Base-by-base conservation (phyloP, 2,329 filamentous ascomycete genomes). In the Simplicillium sp. region DNA sequence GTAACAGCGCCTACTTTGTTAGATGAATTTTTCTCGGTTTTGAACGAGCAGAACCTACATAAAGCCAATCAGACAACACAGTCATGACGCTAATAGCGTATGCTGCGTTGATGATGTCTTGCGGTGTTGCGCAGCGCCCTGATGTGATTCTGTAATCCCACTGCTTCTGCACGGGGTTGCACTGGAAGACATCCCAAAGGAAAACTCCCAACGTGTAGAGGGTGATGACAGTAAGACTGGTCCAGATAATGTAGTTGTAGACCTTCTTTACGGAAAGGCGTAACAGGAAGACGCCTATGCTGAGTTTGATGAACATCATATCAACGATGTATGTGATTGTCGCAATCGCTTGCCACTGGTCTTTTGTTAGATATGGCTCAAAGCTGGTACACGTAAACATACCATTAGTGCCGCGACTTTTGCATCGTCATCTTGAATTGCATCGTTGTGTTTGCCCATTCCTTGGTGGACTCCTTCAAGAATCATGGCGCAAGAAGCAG, bases 291-390 rank as follows among this genome's bases (percentile, higher is more conserved):
- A 75, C 57, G 29, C 65, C 68, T 37, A 76, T 74, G 54, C 72
- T 72, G 38, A 75, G 55, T 54, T 77, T 77, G 55, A 74, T 67
- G 44, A 76, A 67, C 62, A 74, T 67, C 71, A 77, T 76, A 45
- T 72, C 63, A 9, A 67, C 46, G 35, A 75, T 57, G 41, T 75
- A 75, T 2, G 65, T 66, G 7, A 64, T 67, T 1, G 70, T 70
- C 11, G 68, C 67, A 25, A 75, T 49, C 17, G 71, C 67, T 59
- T 75, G 71, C 57, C 65, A 74, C 64, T 72, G 32, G 29, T 35
- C 34, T 7, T 7, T 17, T 38, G 29, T 34, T 25, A 25, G 9
- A 7, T 12, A 33, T 34, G 32, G 5, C 12, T 16, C 7, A 11
- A 16, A n/a, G 4, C 7, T 33, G 34, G n/a, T 17, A 28, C 7